A percentile compares a stretch with the other conserved stretches of the same genome.
These are phyloP conservation scores for Zygosaccharomyces sapae DNA, from an alignment of 1,139 yeast species.

Conservation along the genomic window DNA sequence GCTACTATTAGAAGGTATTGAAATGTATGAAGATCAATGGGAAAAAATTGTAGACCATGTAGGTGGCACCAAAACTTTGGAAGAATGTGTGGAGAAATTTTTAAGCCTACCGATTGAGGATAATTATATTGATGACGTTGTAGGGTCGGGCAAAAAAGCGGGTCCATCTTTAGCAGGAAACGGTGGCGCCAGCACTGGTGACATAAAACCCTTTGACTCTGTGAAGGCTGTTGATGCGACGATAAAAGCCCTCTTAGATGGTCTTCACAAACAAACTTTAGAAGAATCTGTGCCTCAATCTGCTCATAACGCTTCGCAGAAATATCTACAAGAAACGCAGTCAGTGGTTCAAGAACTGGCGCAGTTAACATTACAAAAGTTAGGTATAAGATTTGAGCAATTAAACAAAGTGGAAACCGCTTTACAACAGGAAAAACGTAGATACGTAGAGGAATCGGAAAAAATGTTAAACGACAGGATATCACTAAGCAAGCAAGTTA, in stretches of 20 bases:
- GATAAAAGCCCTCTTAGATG: slow-evolving; percentile 27
- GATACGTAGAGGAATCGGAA: slow-evolving; percentile 30
- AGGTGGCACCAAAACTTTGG: slow-evolving; percentile 79
- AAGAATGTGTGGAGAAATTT: slow-evolving; percentile 83
- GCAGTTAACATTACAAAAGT: slow-evolving; percentile 26
- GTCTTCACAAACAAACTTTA: slow-evolving; percentile 26
- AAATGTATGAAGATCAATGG: slow-evolving; percentile 86
- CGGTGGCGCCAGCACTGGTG: neutral
- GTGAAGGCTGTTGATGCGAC: slow-evolving; percentile 29
- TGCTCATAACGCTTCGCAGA: slow-evolving; percentile 25
- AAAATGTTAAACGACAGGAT: slow-evolving; percentile 31
- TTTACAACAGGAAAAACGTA: slow-evolving; percentile 26
- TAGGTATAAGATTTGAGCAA: slow-evolving; percentile 30
- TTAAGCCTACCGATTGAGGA: slow-evolving; percentile 94
- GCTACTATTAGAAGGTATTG: slow-evolving; percentile 83
- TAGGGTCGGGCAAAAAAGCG: slow-evolving; percentile 8
- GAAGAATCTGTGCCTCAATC: slow-evolving; percentile 28
- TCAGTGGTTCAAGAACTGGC: slow-evolving; percentile 32
- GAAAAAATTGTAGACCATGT: slow-evolving; percentile 83
- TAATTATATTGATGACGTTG: slow-evolving; percentile 49
- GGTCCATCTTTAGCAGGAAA: neutral
- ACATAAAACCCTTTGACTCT: slow-evolving; percentile 13
- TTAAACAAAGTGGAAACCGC: slow-evolving; percentile 29
- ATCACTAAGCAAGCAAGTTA: slow-evolving; percentile 32
- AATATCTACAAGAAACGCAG: slow-evolving; percentile 33